Conservation (phyloP, 1,284 basidiomycete species). For the Ceratobasidium sp. region DNA sequence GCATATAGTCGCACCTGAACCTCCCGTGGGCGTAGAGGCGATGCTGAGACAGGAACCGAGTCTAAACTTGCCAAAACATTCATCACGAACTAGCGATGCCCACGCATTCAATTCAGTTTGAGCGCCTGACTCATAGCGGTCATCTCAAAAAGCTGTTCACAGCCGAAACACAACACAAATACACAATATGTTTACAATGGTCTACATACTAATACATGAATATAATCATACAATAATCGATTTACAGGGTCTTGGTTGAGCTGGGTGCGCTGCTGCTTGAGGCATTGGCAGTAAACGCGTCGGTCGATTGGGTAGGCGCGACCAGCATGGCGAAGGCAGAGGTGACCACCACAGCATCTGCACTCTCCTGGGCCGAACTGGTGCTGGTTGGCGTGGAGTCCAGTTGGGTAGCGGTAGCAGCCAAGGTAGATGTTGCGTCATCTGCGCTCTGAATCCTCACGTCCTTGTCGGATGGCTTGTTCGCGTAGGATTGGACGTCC, state of each 20-base stretch:
- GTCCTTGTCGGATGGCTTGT: too few relatives aligned
- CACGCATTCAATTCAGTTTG: too few relatives aligned
- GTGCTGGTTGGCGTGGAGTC: background rate
- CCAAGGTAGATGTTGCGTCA: background rate
- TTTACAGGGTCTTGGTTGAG: background rate
- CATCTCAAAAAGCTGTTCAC: background rate
- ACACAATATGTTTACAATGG: background rate
- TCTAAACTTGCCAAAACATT: too few relatives aligned
- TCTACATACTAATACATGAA: background rate
- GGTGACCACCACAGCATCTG: constrained; percentile 1
- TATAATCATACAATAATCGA: too few relatives aligned
- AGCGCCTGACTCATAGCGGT: too few relatives aligned
- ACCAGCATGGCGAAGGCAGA: constrained; percentile 30
- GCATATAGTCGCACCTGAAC: too few relatives aligned
- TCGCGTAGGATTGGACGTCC: background rate
- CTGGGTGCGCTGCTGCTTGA: background rate
- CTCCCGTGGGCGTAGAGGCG: too few relatives aligned
- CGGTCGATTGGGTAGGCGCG: background rate
- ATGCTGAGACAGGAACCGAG: too few relatives aligned
- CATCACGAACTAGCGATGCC: too few relatives aligned
- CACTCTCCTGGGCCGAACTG: background rate
- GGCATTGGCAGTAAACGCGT: background rate
- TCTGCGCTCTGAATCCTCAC: background rate
- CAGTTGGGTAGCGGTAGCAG: background rate
- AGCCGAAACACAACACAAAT: background rate